phyloP scores from a whole-genome alignment of 805 yeast genomes.

The Torulaspora indica region DNA sequence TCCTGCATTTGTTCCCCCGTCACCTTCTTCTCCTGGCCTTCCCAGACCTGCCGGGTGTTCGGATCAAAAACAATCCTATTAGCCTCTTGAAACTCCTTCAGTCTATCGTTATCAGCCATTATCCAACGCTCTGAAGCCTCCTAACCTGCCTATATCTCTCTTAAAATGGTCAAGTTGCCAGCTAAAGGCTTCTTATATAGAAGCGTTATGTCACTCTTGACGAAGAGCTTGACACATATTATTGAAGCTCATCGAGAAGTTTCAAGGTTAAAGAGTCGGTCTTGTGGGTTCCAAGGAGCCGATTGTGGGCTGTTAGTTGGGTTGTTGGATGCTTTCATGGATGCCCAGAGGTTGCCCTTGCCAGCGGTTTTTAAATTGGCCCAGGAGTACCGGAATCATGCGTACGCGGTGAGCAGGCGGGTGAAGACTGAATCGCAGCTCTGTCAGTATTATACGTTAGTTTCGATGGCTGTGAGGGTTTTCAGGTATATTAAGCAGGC shows the following conservation, averaged over 20 bases:
- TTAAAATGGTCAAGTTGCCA: neutral
- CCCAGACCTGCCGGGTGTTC: conserved; percentile 38
- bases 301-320: neutral
- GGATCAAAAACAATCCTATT: conserved; percentile 37
- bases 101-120: conserved; percentile 35
- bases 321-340: neutral
- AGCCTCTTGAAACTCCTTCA: conserved; percentile 35
- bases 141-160: neutral
- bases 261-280: neutral
- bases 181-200: neutral
- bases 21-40: conserved; percentile 23
- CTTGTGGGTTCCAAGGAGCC: neutral
- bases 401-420: conserved; percentile 16
- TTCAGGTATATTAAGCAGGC: conserved; percentile 18
- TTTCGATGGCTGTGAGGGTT: conserved; percentile 28
- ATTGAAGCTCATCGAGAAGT: conserved; percentile 1
- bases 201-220: neutral
- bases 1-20: conserved; percentile 8
- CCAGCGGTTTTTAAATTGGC: conserved; percentile 21
- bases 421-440: conserved; percentile 24
- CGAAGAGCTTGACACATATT: neutral
- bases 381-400: conserved; percentile 26
- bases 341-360: conserved; percentile 7
- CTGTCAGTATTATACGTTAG: conserved; percentile 34
- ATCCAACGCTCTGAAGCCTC: neutral